Evolutionary conservation across 495 filamentous ascomycete genomes (phyloP).

Genomic region (Xylaria castorea): DNA sequence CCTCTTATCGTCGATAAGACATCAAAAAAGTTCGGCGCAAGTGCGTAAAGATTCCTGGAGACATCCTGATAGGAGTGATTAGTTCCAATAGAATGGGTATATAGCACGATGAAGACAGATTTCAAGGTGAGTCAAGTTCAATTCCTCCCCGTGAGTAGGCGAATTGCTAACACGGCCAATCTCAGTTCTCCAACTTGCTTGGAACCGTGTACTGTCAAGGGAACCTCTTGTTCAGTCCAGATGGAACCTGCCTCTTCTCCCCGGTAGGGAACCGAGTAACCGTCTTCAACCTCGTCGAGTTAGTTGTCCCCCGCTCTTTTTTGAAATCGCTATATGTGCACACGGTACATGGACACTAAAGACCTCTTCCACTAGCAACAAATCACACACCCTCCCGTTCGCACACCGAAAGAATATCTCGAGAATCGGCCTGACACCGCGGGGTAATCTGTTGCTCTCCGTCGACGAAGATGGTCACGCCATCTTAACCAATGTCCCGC

Average conservation of each 20-base stretch:
- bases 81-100: conserved; percentile 19
- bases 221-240: conserved; percentile 94
- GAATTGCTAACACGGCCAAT: not conserved
- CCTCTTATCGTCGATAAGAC: conserved; percentile 43
- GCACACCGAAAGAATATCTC: conserved; percentile 92
- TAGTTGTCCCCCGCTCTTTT: conserved; percentile 40
- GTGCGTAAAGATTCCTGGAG: not conserved
- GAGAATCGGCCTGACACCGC: conserved; percentile 83
- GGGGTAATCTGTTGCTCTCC: conserved; percentile 87
- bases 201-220: conserved; percentile 98
- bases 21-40: conserved; percentile 37
- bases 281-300: conserved; percentile 96
- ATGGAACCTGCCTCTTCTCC: conserved; percentile 94
- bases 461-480: conserved; percentile 94
- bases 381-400: conserved; percentile 93
- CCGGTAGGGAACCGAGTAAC: conserved; percentile 96
- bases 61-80: not conserved
- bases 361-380: conserved; percentile 68
- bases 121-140: conserved; percentile 69
- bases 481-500: conserved; percentile 86
- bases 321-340: not conserved
- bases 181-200: conserved; percentile 89
- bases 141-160: not conserved
- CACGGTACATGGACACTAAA: conserved; percentile 32
- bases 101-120: conserved; percentile 86